A percentile compares a stretch with the other conserved stretches of the same genome.
phyloP scores from a whole-genome alignment of 2,329 filamentous ascomycete species.

The Fusarium zealandicum region DNA sequence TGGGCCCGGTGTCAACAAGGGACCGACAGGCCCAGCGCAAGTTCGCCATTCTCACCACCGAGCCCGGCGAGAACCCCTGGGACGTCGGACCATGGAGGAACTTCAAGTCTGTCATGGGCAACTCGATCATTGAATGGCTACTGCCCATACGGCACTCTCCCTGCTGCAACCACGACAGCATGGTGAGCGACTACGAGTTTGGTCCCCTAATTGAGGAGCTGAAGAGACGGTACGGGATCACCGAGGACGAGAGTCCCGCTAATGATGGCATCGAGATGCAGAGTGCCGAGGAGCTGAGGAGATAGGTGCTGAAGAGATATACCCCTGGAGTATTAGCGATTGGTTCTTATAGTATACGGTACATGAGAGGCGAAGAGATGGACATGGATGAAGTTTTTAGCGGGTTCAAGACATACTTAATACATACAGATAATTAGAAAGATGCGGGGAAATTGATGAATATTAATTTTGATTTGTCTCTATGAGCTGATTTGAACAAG shows the following conservation, averaged over 20 bases:
- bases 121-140: slow-evolving; percentile 76
- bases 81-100: slow-evolving; percentile 75
- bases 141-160: slow-evolving; percentile 79
- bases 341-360: background rate
- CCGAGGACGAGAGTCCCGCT: slow-evolving; percentile 9
- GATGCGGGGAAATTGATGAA: background rate
- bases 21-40: slow-evolving; percentile 64
- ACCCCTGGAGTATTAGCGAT: slow-evolving; percentile 17
- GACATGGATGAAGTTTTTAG: slow-evolving; percentile 21
- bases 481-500: too few species aligned
- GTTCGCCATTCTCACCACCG: slow-evolving; percentile 81
- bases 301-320: slow-evolving; percentile 23
- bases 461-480: too few species aligned
- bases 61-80: slow-evolving; percentile 84
- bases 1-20: slow-evolving; percentile 38
- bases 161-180: slow-evolving; percentile 71
- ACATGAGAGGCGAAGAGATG: slow-evolving; percentile 6
- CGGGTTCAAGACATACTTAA: slow-evolving; percentile 3
- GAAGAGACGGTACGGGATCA: slow-evolving; percentile 50
- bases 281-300: slow-evolving; percentile 10
- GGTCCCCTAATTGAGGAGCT: slow-evolving; percentile 67
- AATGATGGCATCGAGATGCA: slow-evolving; percentile 32
- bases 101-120: slow-evolving; percentile 81
- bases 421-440: background rate
- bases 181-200: slow-evolving; percentile 72